Evolutionary conservation across 2,329 filamentous ascomycete genomes (phyloP).

Genomic region (Fusarium pseudocircinatum): DNA sequence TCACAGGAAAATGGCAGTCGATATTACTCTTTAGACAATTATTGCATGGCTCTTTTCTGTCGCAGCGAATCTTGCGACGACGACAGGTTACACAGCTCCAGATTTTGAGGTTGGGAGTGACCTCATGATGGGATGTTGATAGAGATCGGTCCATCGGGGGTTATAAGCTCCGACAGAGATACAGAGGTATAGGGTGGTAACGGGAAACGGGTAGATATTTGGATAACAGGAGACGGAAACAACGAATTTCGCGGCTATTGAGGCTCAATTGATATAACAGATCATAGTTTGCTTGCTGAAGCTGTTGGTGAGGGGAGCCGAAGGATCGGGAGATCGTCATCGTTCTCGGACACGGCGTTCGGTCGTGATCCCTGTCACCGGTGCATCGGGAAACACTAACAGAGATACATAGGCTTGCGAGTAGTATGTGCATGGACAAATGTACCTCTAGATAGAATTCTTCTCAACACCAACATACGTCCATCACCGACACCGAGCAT

Average conservation of each 20-base stretch:
- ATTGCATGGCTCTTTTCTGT: conserved; percentile 44
- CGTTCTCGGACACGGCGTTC: conserved; percentile 45
- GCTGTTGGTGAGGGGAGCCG: not conserved
- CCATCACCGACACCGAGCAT: conserved; percentile 15
- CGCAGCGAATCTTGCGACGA: conserved; percentile 46
- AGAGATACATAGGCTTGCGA: not conserved
- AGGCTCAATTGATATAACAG: not conserved
- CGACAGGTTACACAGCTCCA: conserved; percentile 48
- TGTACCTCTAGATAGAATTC: not conserved
- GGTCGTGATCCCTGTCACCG: conserved; percentile 35
- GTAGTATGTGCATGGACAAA: accelerated
- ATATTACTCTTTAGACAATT: conserved; percentile 41
- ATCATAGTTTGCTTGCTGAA: not conserved
- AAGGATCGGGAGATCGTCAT: conserved; percentile 31
- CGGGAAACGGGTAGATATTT: not conserved
- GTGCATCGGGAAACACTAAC: too few relatives aligned
- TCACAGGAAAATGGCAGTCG: conserved; percentile 47
- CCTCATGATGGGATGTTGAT: conserved; percentile 8
- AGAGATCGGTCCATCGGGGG: conserved; percentile 30
- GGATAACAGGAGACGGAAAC: not conserved
- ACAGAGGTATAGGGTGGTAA: not conserved
- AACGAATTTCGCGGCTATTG: not conserved
- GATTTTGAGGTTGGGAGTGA: conserved; percentile 34
- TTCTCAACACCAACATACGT: not conserved
- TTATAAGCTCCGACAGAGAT: conserved; percentile 18